Evolutionary conservation across 1,139 yeast species (phyloP).

Genomic region (Martiniozyma asiatica): DNA sequence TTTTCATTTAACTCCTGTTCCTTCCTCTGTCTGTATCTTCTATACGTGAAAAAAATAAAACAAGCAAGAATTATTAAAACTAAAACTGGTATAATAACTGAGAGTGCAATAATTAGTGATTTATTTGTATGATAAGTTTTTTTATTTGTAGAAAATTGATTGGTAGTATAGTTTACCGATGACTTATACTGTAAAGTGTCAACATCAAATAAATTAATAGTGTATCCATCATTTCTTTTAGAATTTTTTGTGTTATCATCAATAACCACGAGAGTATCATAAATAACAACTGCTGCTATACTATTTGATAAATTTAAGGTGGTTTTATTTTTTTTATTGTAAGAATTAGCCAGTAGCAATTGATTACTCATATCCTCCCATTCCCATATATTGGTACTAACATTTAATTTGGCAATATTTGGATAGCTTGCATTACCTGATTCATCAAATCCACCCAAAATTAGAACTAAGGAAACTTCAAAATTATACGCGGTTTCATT

Average conservation of each 20-base stretch:
- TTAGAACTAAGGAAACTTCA: constrained; percentile 22
- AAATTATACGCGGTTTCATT: constrained; percentile 18
- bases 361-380: constrained; percentile 21
- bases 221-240: constrained; percentile 14
- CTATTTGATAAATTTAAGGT: constrained; percentile 15
- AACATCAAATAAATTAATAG: constrained; percentile 21
- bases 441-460: constrained; percentile 25
- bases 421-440: constrained; percentile 24
- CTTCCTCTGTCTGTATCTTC: constrained; percentile 15
- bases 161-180: constrained; percentile 18
- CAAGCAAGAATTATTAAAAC: constrained; percentile 15
- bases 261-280: constrained; percentile 27
- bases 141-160: constrained; percentile 2
- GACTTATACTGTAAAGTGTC: constrained; percentile 16
- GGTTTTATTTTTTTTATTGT: constrained; percentile 12
- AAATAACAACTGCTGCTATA: constrained; percentile 29
- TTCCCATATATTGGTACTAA: constrained; percentile 29
- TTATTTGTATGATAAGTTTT: constrained; percentile 12
- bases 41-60: constrained; percentile 14
- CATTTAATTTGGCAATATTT: constrained; percentile 26
- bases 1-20: constrained; percentile 19
- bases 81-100: constrained; percentile 22
- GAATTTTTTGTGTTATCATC: constrained; percentile 5
- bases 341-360: constrained; percentile 14
- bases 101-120: constrained; percentile 19